phyloP scores from a whole-genome alignment of 2,329 filamentous ascomycete genomes.

The Fusarium mexicanum region DNA sequence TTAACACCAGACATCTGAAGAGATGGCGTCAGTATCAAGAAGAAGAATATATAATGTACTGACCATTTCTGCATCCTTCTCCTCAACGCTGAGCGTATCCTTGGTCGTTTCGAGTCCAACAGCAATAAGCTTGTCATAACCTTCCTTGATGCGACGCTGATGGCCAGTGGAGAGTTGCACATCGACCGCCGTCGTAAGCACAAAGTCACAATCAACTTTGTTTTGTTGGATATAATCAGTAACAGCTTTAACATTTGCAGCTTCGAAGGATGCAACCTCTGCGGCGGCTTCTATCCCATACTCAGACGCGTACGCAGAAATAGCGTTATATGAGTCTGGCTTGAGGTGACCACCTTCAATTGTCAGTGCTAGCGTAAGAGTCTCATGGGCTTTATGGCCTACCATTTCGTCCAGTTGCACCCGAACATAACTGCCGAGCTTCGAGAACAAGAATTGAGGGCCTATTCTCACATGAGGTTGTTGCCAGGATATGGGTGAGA shows the following conservation, averaged over 20 bases:
- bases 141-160: not conserved
- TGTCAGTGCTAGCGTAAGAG: not conserved
- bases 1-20: not conserved
- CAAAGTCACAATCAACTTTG: not conserved
- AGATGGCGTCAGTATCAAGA: rapidly evolving
- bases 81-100: not conserved
- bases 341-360: not conserved
- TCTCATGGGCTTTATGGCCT: rapidly evolving
- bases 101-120: not conserved
- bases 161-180: not conserved
- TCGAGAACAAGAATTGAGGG: not conserved
- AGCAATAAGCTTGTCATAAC: not conserved
- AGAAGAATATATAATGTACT: rapidly evolving
- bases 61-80: not conserved
- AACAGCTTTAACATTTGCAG: not conserved
- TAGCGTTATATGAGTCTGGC: not conserved
- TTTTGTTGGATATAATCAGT: not conserved
- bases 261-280: not conserved
- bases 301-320: not conserved
- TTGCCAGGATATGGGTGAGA: not conserved
- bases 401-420: not conserved
- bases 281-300: not conserved
- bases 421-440: not conserved
- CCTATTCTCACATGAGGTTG: not conserved
- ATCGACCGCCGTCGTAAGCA: not conserved